Evolutionary conservation across 2,329 filamentous ascomycete genomes (phyloP).

Genomic region (Diaporthe sp.): DNA sequence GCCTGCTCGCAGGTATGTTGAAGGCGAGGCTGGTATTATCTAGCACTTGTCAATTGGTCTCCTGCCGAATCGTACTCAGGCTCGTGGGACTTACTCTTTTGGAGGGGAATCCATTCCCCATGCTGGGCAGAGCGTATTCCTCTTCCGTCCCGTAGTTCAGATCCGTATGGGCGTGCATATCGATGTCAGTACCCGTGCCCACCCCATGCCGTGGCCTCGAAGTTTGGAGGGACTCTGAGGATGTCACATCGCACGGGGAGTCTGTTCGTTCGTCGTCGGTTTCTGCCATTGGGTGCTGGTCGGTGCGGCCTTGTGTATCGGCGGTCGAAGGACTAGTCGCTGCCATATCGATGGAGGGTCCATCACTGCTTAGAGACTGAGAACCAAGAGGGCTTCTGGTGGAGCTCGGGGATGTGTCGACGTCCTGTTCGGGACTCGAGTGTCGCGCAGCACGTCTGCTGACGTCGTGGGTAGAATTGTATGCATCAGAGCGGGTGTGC

Average conservation of each 20-base stretch:
- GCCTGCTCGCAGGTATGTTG: conserved; percentile 86
- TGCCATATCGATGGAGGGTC: conserved; percentile 26
- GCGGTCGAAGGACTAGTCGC: conserved; percentile 23
- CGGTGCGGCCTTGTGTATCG: not conserved
- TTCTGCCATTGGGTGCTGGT: conserved; percentile 29
- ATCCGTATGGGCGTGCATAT: conserved; percentile 24
- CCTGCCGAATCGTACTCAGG: not conserved
- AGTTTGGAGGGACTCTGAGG: conserved; percentile 9
- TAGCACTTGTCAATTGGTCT: conserved; percentile 49
- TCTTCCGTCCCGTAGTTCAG: conserved; percentile 46
- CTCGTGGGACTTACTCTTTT: conserved; percentile 60
- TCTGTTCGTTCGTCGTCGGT: conserved; percentile 31
- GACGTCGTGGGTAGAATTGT: not conserved
- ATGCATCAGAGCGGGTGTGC: conserved; percentile 18
- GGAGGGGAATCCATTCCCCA: conserved; percentile 67
- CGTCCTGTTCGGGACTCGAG: conserved; percentile 13
- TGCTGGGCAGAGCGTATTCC: conserved; percentile 55
- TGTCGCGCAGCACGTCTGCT: conserved; percentile 14
- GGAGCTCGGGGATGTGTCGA: conserved; percentile 48
- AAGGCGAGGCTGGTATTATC: conserved; percentile 83
- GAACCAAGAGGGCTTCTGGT: conserved; percentile 59
- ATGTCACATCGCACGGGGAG: conserved; percentile 24
- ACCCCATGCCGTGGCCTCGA: conserved; percentile 36
- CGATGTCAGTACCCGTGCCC: conserved; percentile 20
- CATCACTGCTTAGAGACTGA: conserved; percentile 44